Percentiles rank a stretch among this genome's conserved stretches.
phyloP scores from a whole-genome alignment of 805 yeast species.

The Ogataea paradorogensis region DNA sequence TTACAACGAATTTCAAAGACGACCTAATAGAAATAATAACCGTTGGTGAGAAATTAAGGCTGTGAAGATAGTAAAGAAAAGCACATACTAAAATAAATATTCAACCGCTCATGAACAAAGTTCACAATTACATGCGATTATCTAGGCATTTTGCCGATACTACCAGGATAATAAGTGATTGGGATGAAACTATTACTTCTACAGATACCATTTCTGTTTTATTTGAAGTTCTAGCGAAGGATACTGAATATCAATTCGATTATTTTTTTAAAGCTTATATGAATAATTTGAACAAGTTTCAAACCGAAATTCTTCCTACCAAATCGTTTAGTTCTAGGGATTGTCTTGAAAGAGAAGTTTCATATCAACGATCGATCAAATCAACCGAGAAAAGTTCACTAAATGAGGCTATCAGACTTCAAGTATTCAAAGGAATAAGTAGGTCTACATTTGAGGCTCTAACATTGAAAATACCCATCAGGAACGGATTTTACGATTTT shows the following conservation, averaged over 20 bases:
- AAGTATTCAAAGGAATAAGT: conserved; percentile 43
- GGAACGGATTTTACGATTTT: conserved; percentile 40
- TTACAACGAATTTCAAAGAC: conserved; percentile 9
- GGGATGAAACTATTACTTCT: conserved; percentile 65
- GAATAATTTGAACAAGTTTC: conserved; percentile 35
- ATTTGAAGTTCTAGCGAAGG: conserved; percentile 45
- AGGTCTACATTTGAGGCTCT: conserved; percentile 32
- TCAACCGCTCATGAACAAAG: conserved; percentile 16
- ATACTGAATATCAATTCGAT: conserved; percentile 37
- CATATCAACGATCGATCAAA: conserved; percentile 44
- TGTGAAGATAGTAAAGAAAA: not conserved
- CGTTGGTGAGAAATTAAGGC: conserved; percentile 4
- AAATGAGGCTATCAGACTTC: conserved; percentile 35
- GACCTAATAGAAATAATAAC: conserved; percentile 5
- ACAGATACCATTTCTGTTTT: conserved; percentile 52
- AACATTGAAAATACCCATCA: conserved; percentile 37
- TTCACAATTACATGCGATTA: conserved; percentile 14
- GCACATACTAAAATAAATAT: not conserved
- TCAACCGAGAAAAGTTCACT: conserved; percentile 50
- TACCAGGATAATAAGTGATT: conserved; percentile 45
- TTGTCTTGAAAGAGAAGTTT: conserved; percentile 40
- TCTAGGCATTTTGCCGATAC: conserved; percentile 13
- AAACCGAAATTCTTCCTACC: conserved; percentile 15
- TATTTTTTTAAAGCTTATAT: conserved; percentile 45
- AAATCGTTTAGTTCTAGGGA: conserved; percentile 31